Conservation (phyloP, 495 filamentous ascomycete genomes). For the Talaromyces adpressus region DNA sequence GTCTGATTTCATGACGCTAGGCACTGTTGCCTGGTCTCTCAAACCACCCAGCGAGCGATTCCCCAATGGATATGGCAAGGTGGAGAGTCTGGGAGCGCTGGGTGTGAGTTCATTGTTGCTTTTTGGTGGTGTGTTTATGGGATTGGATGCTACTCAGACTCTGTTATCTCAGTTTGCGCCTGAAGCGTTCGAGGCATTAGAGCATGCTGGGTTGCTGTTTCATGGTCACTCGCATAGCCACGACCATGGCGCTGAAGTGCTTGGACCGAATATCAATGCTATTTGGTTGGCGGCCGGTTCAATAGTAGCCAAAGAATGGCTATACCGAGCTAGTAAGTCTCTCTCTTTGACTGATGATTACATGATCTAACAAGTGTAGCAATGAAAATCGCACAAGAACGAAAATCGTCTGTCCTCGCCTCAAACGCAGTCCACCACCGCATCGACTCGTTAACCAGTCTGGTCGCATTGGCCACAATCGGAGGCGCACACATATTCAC, state of each 20-base stretch:
- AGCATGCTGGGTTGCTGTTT: constrained; percentile 44
- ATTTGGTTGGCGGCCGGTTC: constrained; percentile 93
- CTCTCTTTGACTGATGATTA: neutral
- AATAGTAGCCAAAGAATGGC: constrained; percentile 89
- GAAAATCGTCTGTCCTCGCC: constrained; percentile 92
- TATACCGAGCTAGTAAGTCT: constrained; percentile 87
- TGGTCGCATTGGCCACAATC: constrained; percentile 85
- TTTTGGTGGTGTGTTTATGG: constrained; percentile 85
- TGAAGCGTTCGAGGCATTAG: constrained; percentile 55
- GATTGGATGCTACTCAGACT: constrained; percentile 64
- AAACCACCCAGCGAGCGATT: constrained; percentile 75
- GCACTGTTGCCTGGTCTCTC: constrained; percentile 86
- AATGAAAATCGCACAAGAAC: constrained; percentile 92
- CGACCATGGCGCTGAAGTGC: constrained; percentile 47
- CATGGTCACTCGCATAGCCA: constrained; percentile 54
- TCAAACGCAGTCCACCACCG: constrained; percentile 96
- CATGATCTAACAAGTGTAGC: constrained; percentile 43
- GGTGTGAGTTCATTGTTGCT: constrained; percentile 88
- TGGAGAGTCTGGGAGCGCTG: constrained; percentile 90
- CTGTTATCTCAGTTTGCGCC: constrained; percentile 77
- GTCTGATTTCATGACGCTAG: constrained; percentile 87
- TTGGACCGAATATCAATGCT: constrained; percentile 79
- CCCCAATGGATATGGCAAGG: constrained; percentile 88
- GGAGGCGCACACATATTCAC: constrained; percentile 79
- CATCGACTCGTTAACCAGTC: constrained; percentile 87